These are phyloP conservation scores for Trichoderma sp. DNA, from an alignment of 2,329 filamentous ascomycete genomes.

Conservation along the genomic window DNA sequence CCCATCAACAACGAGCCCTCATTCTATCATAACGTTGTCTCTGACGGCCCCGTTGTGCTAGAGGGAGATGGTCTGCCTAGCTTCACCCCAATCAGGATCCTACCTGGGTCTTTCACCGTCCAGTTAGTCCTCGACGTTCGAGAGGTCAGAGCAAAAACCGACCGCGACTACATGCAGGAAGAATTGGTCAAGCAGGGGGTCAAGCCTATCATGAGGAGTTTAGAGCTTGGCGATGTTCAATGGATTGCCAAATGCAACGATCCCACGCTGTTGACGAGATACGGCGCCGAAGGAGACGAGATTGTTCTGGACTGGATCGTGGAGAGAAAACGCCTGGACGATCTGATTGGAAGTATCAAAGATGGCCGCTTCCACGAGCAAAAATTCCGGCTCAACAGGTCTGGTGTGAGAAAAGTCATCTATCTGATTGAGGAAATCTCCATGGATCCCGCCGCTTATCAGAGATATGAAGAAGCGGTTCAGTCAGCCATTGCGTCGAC, in stretches of 20 bases:
- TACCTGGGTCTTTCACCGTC: conserved; percentile 69
- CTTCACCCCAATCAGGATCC: conserved; percentile 63
- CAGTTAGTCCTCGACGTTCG: conserved; percentile 74
- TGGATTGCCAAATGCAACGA: conserved; percentile 78
- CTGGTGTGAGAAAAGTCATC: conserved; percentile 73
- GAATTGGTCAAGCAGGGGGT: conserved; percentile 69
- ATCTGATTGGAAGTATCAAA: conserved; percentile 78
- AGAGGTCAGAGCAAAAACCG: conserved; percentile 71
- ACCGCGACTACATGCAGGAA: conserved; percentile 76
- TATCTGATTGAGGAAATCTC: conserved; percentile 77
- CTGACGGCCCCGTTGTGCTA: conserved; percentile 41
- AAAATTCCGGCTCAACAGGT: conserved; percentile 75
- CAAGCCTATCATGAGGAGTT: conserved; percentile 64
- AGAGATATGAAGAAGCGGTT: conserved; percentile 66
- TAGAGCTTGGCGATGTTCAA: conserved; percentile 74
- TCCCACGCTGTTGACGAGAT: conserved; percentile 54
- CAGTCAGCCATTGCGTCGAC: conserved; percentile 74
- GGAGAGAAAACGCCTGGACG: conserved; percentile 78
- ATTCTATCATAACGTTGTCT: conserved; percentile 46
- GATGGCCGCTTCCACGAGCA: conserved; percentile 83
- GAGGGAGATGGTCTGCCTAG: conserved; percentile 44
- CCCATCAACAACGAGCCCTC: neutral
- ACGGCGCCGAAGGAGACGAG: conserved; percentile 67
- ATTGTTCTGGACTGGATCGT: conserved; percentile 79
- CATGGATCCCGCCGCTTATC: conserved; percentile 56